A percentile compares a stretch with the other conserved stretches of the same genome.
Evolutionary conservation across 768 basidiomycete species (phyloP).

Genomic region (Terana coerulea): DNA sequence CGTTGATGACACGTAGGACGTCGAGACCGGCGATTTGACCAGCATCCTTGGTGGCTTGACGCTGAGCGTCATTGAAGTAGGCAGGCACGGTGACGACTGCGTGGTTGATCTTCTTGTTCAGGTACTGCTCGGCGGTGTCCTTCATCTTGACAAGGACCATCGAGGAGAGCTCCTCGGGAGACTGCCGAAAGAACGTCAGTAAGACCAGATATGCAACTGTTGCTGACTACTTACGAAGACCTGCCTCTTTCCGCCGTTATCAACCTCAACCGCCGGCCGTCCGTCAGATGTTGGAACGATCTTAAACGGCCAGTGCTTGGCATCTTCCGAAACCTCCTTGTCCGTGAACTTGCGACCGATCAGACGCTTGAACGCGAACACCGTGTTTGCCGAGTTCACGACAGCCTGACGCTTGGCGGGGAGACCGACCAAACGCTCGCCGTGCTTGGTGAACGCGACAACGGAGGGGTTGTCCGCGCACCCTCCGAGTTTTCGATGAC

Average conservation of each 20-base stretch:
- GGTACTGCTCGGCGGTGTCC: slow-evolving; percentile 89
- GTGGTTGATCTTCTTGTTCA: slow-evolving; percentile 90
- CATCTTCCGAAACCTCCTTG: slow-evolving; percentile 90
- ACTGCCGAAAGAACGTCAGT: slow-evolving; percentile 40
- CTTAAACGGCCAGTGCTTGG: slow-evolving; percentile 85
- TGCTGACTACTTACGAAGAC: slow-evolving; percentile 68
- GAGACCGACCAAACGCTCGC: slow-evolving; percentile 92
- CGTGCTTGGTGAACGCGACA: slow-evolving; percentile 98
- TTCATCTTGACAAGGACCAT: slow-evolving; percentile 92
- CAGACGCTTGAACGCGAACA: slow-evolving; percentile 91
- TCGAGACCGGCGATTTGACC: slow-evolving; percentile 97
- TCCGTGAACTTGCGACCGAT: slow-evolving; percentile 94
- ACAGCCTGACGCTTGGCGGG: slow-evolving; percentile 98
- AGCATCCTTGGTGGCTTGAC: slow-evolving; percentile 97
- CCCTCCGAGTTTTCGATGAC: slow-evolving; percentile 99
- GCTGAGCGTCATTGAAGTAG: slow-evolving; percentile 99
- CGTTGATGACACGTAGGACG: slow-evolving; percentile 97
- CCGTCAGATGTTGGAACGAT: slow-evolving; percentile 70
- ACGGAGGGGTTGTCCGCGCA: slow-evolving; percentile 96
- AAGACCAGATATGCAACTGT: slow-evolving; percentile 4
- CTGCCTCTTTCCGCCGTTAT: slow-evolving; percentile 82
- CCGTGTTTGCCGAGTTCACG: slow-evolving; percentile 91
- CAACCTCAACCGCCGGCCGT: slow-evolving; percentile 78
- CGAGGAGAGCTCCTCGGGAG: slow-evolving; percentile 80
- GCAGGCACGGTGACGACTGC: slow-evolving; percentile 96